Conservation (phyloP, 2,329 filamentous ascomycete species). For the Aureobasidium sp. region DNA sequence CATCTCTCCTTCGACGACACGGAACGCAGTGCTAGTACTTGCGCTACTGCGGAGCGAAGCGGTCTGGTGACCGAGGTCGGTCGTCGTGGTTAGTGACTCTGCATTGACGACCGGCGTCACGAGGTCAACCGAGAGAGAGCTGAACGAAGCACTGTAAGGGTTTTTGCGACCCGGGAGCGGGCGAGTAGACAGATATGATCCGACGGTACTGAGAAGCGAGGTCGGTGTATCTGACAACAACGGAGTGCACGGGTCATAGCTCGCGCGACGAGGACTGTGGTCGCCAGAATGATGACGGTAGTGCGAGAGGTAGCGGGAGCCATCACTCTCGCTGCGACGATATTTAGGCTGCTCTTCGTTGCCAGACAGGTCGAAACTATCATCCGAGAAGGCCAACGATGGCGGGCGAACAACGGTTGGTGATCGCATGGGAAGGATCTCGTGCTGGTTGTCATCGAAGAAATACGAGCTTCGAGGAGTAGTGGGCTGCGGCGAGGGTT, state of each 20-base stretch:
- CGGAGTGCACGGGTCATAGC: slow-evolving; percentile 17
- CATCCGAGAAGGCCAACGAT: slow-evolving; percentile 35
- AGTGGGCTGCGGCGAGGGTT: slow-evolving; percentile 17
- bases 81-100: slow-evolving; percentile 21
- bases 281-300: slow-evolving; percentile 24
- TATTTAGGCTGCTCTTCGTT: slow-evolving; percentile 11
- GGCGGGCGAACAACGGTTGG: slow-evolving; percentile 33
- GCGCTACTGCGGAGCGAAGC: slow-evolving; percentile 26
- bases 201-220: slow-evolving; percentile 33
- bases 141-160: slow-evolving; percentile 31
- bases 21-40: slow-evolving; percentile 25
- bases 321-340: slow-evolving; percentile 28
- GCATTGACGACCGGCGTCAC: slow-evolving; percentile 31
- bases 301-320: slow-evolving; percentile 34
- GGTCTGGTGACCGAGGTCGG: slow-evolving; percentile 18
- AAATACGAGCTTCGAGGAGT: slow-evolving; percentile 18
- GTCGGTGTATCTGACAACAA: slow-evolving; percentile 40
- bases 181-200: slow-evolving; percentile 34
- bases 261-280: not conserved
- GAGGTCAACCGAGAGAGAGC: slow-evolving; percentile 34
- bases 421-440: slow-evolving; percentile 40
- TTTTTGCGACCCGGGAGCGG: slow-evolving; percentile 32
- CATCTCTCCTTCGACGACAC: slow-evolving; percentile 22
- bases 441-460: slow-evolving; percentile 29
- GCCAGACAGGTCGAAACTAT: slow-evolving; percentile 30